Evolutionary conservation across 306 rosid genomes (phyloP).

Genomic region (Dalbergia oliveri): DNA sequence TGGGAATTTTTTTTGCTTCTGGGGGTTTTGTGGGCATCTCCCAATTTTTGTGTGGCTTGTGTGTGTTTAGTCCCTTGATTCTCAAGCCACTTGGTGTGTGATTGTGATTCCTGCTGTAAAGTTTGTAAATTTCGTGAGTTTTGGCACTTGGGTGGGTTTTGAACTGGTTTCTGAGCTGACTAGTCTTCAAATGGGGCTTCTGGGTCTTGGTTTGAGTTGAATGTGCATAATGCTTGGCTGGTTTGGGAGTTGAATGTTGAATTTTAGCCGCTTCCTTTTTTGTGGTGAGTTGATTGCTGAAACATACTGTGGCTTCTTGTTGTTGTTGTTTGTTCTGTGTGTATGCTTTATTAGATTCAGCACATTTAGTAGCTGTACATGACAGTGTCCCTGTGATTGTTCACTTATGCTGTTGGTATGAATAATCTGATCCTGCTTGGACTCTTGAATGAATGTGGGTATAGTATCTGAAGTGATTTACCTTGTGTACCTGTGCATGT

Average conservation of each 20-base stretch:
- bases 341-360: conserved; percentile 46
- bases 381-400: conserved; percentile 17
- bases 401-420: conserved; percentile 26
- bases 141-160: conserved; percentile 45
- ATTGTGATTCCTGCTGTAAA: conserved; percentile 48
- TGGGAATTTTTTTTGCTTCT: conserved; percentile 1
- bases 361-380: conserved; percentile 36
- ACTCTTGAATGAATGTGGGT: conserved; percentile 12
- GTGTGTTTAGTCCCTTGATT: conserved; percentile 23
- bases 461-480: neutral
- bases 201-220: conserved; percentile 54
- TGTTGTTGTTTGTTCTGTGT: conserved; percentile 37
- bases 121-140: conserved; percentile 43
- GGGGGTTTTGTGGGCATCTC: conserved; percentile 47
- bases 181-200: conserved; percentile 59
- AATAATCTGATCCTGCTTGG: conserved; percentile 47
- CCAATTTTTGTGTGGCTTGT: conserved; percentile 47
- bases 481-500: conserved; percentile 8
- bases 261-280: conserved; percentile 42
- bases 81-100: conserved; percentile 22
- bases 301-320: conserved; percentile 37
- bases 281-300: conserved; percentile 40
- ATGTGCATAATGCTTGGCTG: conserved; percentile 58
- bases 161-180: conserved; percentile 37
- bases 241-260: conserved; percentile 44